These are phyloP conservation scores for Pneumocystis canis DNA, from an alignment of 1,139 yeast species.

Conservation along the genomic window DNA sequence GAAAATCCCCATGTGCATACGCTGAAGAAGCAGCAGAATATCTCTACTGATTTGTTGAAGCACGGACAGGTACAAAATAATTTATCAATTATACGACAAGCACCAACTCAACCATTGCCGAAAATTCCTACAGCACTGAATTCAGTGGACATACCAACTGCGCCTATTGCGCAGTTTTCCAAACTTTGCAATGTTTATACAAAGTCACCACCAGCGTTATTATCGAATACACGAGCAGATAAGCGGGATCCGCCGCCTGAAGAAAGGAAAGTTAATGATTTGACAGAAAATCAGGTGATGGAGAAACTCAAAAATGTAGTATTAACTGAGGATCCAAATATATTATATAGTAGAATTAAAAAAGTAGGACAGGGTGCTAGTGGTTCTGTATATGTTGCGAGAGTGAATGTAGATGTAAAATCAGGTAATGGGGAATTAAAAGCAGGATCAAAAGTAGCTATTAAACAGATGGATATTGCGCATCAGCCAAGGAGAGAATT, in stretches of 20 bases:
- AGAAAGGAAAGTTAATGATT: conserved; percentile 52
- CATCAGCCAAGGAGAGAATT: conserved; percentile 92
- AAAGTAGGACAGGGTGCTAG: conserved; percentile 99
- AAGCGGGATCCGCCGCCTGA: conserved; percentile 22
- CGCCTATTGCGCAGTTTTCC: conserved; percentile 23
- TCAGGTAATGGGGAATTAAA: conserved; percentile 18
- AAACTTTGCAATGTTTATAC: conserved; percentile 26
- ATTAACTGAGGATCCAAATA: conserved; percentile 66
- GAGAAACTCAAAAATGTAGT: conserved; percentile 75
- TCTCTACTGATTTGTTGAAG: neutral
- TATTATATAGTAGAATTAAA: conserved; percentile 71
- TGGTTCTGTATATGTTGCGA: conserved; percentile 87
- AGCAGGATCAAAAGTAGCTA: conserved; percentile 38
- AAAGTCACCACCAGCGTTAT: neutral
- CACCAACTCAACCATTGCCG: neutral
- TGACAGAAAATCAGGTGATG: conserved; percentile 78
- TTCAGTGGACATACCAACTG: conserved; percentile 22
- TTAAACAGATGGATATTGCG: conserved; percentile 86
- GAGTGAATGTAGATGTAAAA: conserved; percentile 26
- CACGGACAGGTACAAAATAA: neutral
- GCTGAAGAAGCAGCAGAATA: neutral
- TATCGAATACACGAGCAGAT: conserved; percentile 4
- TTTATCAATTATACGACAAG: neutral
- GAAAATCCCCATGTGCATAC: neutral
- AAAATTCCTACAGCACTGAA: conserved; percentile 16